Evolutionary conservation across 345 rosid species (phyloP).

Genomic region (Corymbia maculata): DNA sequence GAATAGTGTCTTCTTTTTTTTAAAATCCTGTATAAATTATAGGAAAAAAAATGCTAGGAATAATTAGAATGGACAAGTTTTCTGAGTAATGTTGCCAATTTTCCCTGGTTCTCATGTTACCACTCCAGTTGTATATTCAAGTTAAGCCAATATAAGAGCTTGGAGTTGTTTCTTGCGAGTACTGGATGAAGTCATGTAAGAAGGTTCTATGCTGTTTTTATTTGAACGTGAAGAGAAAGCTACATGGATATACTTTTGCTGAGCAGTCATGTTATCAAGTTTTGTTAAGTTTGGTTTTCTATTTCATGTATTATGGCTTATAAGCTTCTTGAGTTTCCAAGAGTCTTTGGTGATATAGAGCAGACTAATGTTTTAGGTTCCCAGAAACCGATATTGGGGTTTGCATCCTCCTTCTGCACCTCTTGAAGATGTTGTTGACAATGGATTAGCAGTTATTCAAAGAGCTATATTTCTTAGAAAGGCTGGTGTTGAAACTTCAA

Average conservation of each 20-base stretch:
- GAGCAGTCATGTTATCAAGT: neutral
- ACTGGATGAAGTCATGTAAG: neutral
- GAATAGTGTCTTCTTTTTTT: neutral
- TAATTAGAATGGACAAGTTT: neutral
- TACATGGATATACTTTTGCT: neutral
- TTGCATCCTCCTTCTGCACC: slow-evolving; percentile 97
- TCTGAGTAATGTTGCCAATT: neutral
- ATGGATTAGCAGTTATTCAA: slow-evolving; percentile 86
- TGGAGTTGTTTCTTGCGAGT: neutral
- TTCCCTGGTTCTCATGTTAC: neutral
- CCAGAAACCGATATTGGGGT: slow-evolving; percentile 98
- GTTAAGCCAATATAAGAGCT: neutral
- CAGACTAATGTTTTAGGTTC: slow-evolving; percentile 49
- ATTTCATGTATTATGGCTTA: neutral
- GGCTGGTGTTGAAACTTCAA: slow-evolving; percentile 86
- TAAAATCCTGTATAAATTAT: neutral
- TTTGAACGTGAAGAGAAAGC: neutral
- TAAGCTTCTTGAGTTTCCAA: neutral
- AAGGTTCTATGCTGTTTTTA: neutral
- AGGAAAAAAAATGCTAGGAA: neutral
- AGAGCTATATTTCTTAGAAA: slow-evolving; percentile 93
- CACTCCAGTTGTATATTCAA: neutral
- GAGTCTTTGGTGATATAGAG: neutral
- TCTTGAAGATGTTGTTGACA: slow-evolving; percentile 88
- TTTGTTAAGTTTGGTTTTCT: neutral